A percentile compares a stretch with the other conserved stretches of the same genome.
These are phyloP conservation scores for Kodamaea fungicola DNA, from an alignment of 1,139 yeast species.

Conservation along the genomic window DNA sequence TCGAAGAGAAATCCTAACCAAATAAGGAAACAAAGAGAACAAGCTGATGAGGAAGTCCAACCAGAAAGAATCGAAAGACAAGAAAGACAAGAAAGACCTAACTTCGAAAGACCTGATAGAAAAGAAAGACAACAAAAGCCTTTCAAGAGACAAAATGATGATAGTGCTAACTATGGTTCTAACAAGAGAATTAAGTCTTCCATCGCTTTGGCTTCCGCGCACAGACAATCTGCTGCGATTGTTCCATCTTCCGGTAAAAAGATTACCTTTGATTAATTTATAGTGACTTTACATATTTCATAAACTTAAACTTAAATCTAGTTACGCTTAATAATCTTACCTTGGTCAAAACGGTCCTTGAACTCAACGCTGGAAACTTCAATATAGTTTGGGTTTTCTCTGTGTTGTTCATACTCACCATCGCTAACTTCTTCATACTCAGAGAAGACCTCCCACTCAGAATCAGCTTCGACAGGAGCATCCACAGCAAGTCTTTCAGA, in stretches of 20 bases:
- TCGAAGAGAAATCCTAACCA: conserved; percentile 64
- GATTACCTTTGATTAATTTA: conserved; percentile 51
- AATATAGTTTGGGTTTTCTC: conserved; percentile 48
- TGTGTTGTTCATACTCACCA: conserved; percentile 42
- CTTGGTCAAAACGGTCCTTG: conserved; percentile 8
- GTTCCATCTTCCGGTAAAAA: conserved; percentile 91
- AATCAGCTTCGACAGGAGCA: conserved; percentile 7
- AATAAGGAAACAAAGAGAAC: conserved; percentile 26
- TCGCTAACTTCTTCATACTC: conserved; percentile 53
- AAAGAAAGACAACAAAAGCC: conserved; percentile 9
- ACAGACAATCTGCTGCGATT: conserved; percentile 85
- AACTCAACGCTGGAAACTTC: conserved; percentile 41
- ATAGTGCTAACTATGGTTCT: conserved; percentile 10
- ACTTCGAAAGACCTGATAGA: conserved; percentile 5
- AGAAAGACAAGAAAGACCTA: conserved; percentile 5
- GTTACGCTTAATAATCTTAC: neutral
- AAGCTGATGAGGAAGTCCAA: conserved; percentile 14
- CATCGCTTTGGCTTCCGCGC: conserved; percentile 83
- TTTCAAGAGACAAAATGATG: conserved; percentile 17
- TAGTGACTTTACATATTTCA: too few species aligned
- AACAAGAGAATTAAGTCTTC: conserved; percentile 69
- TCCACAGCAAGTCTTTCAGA: neutral
- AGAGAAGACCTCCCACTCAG: conserved; percentile 32
- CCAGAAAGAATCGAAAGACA: conserved; percentile 12
- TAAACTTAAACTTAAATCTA: too few species aligned